Percentiles rank a stretch among this genome's conserved stretches.
phyloP scores from a whole-genome alignment of 2,329 filamentous ascomycete genomes.

The Pseudogymnoascus sp. region DNA sequence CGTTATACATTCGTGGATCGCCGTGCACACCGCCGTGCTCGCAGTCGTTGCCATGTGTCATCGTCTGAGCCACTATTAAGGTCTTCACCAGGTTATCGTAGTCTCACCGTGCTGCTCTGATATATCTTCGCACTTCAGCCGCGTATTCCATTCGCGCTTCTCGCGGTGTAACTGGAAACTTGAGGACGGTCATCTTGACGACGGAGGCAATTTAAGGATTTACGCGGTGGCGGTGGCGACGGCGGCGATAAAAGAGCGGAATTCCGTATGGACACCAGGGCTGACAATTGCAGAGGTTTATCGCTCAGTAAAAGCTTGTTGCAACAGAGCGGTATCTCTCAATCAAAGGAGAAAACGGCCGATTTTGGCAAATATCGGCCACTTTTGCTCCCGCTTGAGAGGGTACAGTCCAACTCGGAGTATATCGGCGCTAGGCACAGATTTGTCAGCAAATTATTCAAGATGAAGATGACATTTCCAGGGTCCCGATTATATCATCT shows the following conservation, averaged over 20 bases:
- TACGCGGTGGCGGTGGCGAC: neutral
- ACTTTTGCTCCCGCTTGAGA: neutral
- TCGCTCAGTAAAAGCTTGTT: neutral
- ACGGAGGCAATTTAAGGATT: neutral
- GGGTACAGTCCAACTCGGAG: too few relatives aligned
- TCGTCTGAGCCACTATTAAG: neutral
- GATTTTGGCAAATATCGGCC: neutral
- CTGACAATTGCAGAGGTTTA: neutral
- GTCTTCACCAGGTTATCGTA: neutral
- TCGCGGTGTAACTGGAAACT: neutral
- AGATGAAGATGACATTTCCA: too few relatives aligned
- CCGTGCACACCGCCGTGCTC: constrained; percentile 14
- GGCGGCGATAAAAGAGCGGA: neutral
- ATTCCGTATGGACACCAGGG: neutral
- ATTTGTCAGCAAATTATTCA: too few relatives aligned
- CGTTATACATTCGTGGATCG: constrained; percentile 18
- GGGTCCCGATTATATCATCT: too few relatives aligned
- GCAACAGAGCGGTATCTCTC: too few relatives aligned
- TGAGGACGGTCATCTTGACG: neutral
- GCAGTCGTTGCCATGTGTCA: neutral
- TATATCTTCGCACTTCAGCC: neutral
- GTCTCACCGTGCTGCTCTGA: neutral
- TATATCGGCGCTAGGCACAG: too few relatives aligned
- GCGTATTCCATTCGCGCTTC: neutral
- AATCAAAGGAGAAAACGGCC: neutral